phyloP scores from a whole-genome alignment of 768 basidiomycete genomes.

The Suillus ampliporus region DNA sequence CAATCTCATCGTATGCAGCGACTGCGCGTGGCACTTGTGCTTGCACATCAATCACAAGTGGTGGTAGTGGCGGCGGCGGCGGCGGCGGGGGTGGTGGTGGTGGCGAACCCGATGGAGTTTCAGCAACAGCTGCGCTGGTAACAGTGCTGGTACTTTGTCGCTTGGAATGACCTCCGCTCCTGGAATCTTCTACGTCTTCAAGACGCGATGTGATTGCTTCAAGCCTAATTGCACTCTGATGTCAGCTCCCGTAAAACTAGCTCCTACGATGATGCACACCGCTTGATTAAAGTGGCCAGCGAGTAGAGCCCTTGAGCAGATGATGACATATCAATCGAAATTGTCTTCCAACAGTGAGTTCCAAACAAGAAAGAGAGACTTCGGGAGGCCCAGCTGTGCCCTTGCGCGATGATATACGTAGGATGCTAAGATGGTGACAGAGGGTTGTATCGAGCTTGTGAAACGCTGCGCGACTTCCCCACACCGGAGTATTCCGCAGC shows the following conservation, averaged over 20 bases:
- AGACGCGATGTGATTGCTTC: slow-evolving; percentile 94
- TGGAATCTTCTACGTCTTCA: slow-evolving; percentile 83
- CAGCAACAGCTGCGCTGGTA: slow-evolving; percentile 28
- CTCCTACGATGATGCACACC: slow-evolving; percentile 48
- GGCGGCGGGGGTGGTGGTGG: slow-evolving; percentile 38
- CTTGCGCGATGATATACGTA: neutral
- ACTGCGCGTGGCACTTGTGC: slow-evolving; percentile 62
- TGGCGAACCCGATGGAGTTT: slow-evolving; percentile 32
- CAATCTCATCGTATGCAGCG: slow-evolving; percentile 71
- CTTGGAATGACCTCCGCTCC: slow-evolving; percentile 22
- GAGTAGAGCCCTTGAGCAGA: slow-evolving; percentile 67
- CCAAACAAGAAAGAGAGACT: neutral
- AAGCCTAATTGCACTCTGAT: slow-evolving; percentile 52
- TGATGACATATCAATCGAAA: slow-evolving; percentile 26
- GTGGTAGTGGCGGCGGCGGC: slow-evolving; percentile 41
- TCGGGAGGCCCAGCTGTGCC: neutral
- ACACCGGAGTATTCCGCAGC: slow-evolving; percentile 30
- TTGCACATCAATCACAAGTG: slow-evolving; percentile 43
- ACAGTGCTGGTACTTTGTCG: slow-evolving; percentile 40
- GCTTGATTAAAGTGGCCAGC: slow-evolving; percentile 82
- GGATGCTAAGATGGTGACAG: neutral
- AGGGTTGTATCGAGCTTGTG: neutral
- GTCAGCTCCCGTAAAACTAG: slow-evolving; percentile 10
- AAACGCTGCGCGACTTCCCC: slow-evolving; percentile 6
- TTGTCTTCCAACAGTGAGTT: neutral